These are phyloP conservation scores for Coprinellus micaceus DNA, from an alignment of 768 basidiomycete species.

Conservation along the genomic window DNA sequence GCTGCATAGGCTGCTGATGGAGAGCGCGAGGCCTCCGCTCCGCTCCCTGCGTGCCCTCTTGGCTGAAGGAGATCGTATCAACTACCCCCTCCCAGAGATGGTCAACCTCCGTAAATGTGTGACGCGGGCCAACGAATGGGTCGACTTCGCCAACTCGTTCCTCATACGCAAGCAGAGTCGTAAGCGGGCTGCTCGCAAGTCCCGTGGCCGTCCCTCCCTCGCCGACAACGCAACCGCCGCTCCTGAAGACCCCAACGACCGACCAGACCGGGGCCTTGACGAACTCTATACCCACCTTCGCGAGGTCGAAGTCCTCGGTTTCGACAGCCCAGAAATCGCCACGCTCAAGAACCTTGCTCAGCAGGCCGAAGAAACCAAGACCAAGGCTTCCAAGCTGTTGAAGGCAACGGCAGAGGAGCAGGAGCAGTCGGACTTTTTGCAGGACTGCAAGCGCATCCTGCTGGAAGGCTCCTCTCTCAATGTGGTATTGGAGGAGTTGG, in stretches of 20 bases:
- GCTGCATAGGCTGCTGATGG: conserved; percentile 60
- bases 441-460: conserved; percentile 69
- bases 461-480: conserved; percentile 72
- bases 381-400: conserved; percentile 53
- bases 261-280: conserved; percentile 65
- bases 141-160: conserved; percentile 79
- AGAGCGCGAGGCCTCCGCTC: conserved; percentile 68
- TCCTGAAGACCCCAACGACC: conserved; percentile 58
- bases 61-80: conserved; percentile 86
- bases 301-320: conserved; percentile 77
- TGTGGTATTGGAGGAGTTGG: conserved; percentile 77
- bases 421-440: conserved; percentile 53
- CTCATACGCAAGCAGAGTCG: conserved; percentile 76
- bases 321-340: conserved; percentile 76
- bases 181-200: conserved; percentile 66
- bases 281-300: conserved; percentile 66
- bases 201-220: conserved; percentile 50
- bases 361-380: conserved; percentile 62
- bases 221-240: conserved; percentile 29
- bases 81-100: conserved; percentile 69
- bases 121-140: conserved; percentile 77
- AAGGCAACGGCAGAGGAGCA: conserved; percentile 35
- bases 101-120: conserved; percentile 74
- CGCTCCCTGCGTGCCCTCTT: conserved; percentile 78
- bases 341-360: conserved; percentile 50